These are phyloP conservation scores for Citropsis articulata DNA, from an alignment of 345 rosid genomes.

Conservation along the genomic window DNA sequence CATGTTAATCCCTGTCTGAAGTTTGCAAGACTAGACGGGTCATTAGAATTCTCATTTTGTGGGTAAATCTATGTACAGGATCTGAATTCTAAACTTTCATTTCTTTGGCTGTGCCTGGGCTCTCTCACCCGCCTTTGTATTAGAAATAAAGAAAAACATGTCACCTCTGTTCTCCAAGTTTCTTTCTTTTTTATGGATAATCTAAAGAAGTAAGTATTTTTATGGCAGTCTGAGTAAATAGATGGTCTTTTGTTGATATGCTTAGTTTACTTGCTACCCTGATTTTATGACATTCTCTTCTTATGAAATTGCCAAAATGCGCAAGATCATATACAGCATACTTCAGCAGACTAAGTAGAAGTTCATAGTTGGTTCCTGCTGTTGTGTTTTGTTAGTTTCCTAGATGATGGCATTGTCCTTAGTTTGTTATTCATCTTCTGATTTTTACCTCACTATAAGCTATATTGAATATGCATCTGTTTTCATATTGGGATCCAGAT, in stretches of 20 bases:
- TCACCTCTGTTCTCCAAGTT: neutral
- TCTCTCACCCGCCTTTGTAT: neutral
- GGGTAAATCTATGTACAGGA: neutral
- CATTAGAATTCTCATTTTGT: neutral
- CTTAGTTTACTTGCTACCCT: neutral
- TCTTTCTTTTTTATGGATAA: neutral
- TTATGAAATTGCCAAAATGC: neutral
- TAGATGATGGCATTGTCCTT: neutral
- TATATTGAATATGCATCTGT: slow-evolving; percentile 6
- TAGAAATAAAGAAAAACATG: neutral
- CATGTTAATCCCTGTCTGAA: neutral
- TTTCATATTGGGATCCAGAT: slow-evolving; percentile 38
- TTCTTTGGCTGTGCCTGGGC: neutral
- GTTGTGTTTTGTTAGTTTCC: neutral
- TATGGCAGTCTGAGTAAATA: neutral
- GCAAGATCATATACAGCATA: neutral
- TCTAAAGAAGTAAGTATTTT: neutral
- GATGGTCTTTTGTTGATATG: neutral
- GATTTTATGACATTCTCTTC: neutral
- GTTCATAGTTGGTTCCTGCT: neutral
- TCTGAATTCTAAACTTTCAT: neutral
- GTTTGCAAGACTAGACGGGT: neutral
- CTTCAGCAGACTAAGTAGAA: neutral
- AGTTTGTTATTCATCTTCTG: neutral
- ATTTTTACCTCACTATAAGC: neutral